Percentiles rank a stretch among this genome's conserved stretches.
Evolutionary conservation across 2,329 filamentous ascomycete species (phyloP).

Genomic region (Diaporthe vaccinii): DNA sequence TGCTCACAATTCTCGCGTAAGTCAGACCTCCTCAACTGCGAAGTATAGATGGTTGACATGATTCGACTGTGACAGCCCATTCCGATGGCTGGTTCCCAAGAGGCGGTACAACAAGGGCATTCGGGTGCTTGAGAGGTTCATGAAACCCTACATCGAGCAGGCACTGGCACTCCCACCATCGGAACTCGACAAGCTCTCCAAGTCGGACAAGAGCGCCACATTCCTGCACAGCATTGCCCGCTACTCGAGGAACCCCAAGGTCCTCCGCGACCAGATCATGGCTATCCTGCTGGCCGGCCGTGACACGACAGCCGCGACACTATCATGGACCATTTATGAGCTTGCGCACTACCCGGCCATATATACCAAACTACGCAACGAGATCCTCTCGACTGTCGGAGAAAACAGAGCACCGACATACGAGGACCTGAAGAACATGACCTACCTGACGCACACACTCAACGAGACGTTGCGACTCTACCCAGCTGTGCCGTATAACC

Average conservation of each 20-base stretch:
- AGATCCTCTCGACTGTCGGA: constrained; percentile 49
- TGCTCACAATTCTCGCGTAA: constrained; percentile 65
- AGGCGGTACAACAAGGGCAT: constrained; percentile 73
- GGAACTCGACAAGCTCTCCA: constrained; percentile 78
- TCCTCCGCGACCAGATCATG: constrained; percentile 83
- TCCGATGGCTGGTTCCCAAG: constrained; percentile 71
- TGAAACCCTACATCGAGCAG: constrained; percentile 77
- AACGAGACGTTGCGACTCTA: constrained; percentile 51
- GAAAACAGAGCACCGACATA: constrained; percentile 57
- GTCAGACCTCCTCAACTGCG: constrained; percentile 28
- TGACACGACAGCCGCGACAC: constrained; percentile 68
- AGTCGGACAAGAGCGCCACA: constrained; percentile 75
- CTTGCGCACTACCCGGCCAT: constrained; percentile 53
- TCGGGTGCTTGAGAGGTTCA: constrained; percentile 75
- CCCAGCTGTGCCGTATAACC: constrained; percentile 48
- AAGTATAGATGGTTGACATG: background rate
- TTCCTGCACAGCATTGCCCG: constrained; percentile 83
- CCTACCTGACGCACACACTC: constrained; percentile 64
- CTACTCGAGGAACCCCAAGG: constrained; percentile 72
- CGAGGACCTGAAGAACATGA: constrained; percentile 62
- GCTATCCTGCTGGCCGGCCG: constrained; percentile 79
- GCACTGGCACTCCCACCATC: constrained; percentile 72
- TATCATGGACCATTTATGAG: constrained; percentile 57
- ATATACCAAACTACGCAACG: constrained; percentile 54
- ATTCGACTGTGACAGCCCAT: constrained; percentile 58